Percentiles rank a stretch among this genome's conserved stretches.
These are phyloP conservation scores for Meyerozyma sp. DNA, from an alignment of 1,139 yeast species.

Conservation along the genomic window DNA sequence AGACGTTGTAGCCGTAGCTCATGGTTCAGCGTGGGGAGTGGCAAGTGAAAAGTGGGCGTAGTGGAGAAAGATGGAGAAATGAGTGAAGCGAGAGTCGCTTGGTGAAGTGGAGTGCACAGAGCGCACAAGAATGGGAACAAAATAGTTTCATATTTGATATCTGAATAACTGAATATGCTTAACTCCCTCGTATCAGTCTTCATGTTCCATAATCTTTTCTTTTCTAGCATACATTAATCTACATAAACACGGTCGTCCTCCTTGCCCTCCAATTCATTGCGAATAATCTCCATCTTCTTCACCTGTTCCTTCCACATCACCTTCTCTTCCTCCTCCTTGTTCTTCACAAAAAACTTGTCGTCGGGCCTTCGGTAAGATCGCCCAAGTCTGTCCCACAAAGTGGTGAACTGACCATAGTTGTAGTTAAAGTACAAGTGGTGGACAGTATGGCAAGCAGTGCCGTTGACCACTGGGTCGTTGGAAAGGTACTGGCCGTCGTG, in stretches of 20 bases:
- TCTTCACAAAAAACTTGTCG: slow-evolving; percentile 69
- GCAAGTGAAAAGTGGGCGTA: background rate
- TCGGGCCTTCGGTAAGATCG: slow-evolving; percentile 92
- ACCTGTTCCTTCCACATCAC: slow-evolving; percentile 72
- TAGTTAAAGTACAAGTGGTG: slow-evolving; percentile 96
- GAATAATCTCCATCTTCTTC: slow-evolving; percentile 72
- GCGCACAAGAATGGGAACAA: no score
- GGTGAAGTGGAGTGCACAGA: background rate
- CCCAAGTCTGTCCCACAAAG: slow-evolving; percentile 96
- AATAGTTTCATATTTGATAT: no score
- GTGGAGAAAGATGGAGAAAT: background rate
- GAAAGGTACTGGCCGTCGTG: slow-evolving; percentile 96
- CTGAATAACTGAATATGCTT: no score
- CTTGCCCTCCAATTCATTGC: slow-evolving; percentile 72
- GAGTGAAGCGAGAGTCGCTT: background rate
- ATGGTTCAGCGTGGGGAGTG: background rate
- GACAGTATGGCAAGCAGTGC: slow-evolving; percentile 96
- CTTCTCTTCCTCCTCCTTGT: slow-evolving; percentile 38
- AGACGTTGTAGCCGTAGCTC: background rate
- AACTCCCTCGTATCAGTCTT: no score
- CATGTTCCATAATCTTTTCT: no score
- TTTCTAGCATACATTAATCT: slow-evolving; percentile 5
- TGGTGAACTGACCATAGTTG: slow-evolving; percentile 96
- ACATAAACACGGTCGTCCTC: slow-evolving; percentile 47
- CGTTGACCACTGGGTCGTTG: slow-evolving; percentile 89